Conservation (phyloP, 2,329 filamentous ascomycete genomes). For the Sporothrix euskadiensis region DNA sequence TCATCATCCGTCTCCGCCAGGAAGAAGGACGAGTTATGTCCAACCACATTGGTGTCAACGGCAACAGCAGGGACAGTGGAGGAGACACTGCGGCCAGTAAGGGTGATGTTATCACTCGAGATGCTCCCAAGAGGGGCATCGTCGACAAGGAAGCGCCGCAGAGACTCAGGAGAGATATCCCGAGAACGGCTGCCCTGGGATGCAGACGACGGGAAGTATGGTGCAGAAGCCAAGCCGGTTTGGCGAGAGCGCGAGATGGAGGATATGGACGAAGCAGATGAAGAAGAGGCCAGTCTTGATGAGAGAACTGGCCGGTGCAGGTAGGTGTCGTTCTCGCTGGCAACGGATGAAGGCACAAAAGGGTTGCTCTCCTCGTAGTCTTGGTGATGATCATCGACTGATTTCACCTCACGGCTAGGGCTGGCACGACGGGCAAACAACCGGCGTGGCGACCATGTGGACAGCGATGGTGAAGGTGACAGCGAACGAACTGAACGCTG, state of each 20-base stretch:
- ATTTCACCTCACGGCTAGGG: slow-evolving; percentile 11
- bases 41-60: background rate
- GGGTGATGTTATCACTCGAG: background rate
- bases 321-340: background rate
- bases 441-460: slow-evolving; percentile 29
- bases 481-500: slow-evolving; percentile 48
- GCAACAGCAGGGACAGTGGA: background rate
- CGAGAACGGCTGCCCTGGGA: slow-evolving; percentile 41
- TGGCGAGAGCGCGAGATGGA: slow-evolving; percentile 20
- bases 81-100: background rate
- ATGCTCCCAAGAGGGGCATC: slow-evolving; percentile 41
- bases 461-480: slow-evolving; percentile 50
- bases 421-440: slow-evolving; percentile 29
- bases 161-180: slow-evolving; percentile 58
- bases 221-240: background rate
- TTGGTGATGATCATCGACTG: background rate
- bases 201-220: background rate
- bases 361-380: background rate
- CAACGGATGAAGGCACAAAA: background rate
- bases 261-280: slow-evolving; percentile 20
- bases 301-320: slow-evolving; percentile 37
- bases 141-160: slow-evolving; percentile 54
- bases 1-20: background rate
- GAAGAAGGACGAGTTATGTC: slow-evolving; percentile 2
- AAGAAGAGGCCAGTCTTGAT: slow-evolving; percentile 32